These are phyloP conservation scores for Gentiana dahurica DNA, from an alignment of 257 asterid genomes.

Conservation along the genomic window DNA sequence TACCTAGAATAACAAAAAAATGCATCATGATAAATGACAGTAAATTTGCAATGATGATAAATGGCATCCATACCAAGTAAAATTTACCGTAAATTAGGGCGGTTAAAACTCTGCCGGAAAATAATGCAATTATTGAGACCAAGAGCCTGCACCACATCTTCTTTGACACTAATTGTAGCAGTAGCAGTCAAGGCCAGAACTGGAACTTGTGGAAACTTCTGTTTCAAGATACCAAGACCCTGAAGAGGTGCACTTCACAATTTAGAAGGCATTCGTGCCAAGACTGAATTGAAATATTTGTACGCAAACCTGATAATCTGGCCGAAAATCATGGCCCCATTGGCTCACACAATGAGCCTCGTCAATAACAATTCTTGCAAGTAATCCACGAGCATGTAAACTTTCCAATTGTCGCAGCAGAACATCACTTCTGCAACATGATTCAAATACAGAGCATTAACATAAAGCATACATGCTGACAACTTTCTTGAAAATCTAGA, in stretches of 20 bases:
- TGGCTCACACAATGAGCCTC: constrained; percentile 99
- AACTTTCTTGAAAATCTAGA: too few relatives aligned
- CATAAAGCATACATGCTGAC: too few relatives aligned
- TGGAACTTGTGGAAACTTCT: constrained; percentile 81
- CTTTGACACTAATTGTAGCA: constrained; percentile 90
- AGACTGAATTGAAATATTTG: constrained; percentile 3
- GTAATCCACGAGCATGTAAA: constrained; percentile 62
- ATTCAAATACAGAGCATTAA: background rate
- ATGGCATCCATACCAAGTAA: background rate
- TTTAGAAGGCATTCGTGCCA: constrained; percentile 5
- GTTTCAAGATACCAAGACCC: constrained; percentile 92
- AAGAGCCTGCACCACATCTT: constrained; percentile 99
- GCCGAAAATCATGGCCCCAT: constrained; percentile 99
- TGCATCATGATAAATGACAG: constrained; percentile 6
- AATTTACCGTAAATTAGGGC: constrained; percentile 77
- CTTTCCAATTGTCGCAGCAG: constrained; percentile 80
- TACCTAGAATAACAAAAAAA: constrained; percentile 55
- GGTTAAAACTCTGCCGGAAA: constrained; percentile 94
- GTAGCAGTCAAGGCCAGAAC: constrained; percentile 97
- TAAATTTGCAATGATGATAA: background rate
- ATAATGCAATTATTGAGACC: constrained; percentile 88
- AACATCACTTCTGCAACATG: constrained; percentile 71
- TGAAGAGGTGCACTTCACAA: constrained; percentile 31
- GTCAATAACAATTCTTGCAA: constrained; percentile 92
- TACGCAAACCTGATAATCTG: constrained; percentile 84